Percentiles rank a stretch among this genome's conserved stretches.
phyloP scores from a whole-genome alignment of 345 rosid species.

The Zanthoxylum bungeanum region DNA sequence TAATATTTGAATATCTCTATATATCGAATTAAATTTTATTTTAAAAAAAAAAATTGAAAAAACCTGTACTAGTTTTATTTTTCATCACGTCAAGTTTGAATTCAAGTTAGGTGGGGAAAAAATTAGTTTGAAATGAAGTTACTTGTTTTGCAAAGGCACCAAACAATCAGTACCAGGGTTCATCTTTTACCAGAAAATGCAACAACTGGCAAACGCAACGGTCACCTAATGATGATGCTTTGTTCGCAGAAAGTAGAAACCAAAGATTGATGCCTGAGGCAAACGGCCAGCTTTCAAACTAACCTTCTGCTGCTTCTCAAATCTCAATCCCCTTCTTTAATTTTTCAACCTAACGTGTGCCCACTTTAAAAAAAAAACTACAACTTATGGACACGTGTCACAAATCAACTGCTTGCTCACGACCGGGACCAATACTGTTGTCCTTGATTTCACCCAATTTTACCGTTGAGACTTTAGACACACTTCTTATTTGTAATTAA shows the following conservation, averaged over 20 bases:
- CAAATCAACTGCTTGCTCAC: no score
- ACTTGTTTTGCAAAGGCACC: conserved; percentile 7
- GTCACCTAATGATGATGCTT: conserved; percentile 3
- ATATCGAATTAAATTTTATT: neutral
- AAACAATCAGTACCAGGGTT: neutral
- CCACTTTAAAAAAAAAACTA: no score
- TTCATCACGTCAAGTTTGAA: neutral
- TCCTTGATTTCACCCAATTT: neutral
- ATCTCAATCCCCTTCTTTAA: no score
- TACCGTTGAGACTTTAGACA: neutral
- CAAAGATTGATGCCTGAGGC: neutral
- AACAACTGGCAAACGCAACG: conserved; percentile 1
- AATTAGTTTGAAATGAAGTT: no score
- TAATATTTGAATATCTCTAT: neutral
- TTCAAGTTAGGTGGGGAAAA: neutral
- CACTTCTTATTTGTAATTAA: neutral
- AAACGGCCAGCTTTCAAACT: no score
- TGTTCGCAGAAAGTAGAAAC: neutral
- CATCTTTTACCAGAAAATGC: neutral
- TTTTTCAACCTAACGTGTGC: neutral
- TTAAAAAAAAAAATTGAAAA: neutral
- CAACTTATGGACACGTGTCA: neutral
- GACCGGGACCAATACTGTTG: neutral
- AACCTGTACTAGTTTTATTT: no score
- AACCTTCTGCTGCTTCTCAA: no score